Base-by-base conservation (phyloP, 306 rosid species). In the Dalbergia oliveri region DNA sequence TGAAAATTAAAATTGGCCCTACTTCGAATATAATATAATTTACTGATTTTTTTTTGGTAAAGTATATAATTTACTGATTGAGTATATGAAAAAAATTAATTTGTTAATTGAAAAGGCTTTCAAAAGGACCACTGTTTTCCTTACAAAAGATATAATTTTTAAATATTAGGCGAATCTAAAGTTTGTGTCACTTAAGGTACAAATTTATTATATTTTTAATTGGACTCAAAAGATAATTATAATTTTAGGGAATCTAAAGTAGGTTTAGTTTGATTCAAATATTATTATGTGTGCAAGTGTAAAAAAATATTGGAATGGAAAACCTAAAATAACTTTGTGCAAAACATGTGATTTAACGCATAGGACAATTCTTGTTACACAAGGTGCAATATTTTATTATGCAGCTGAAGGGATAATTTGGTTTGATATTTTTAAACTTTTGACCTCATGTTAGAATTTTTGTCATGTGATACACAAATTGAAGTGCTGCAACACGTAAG, bases 401-500 rank as follows among this genome's bases (percentile, higher is more conserved):
- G 53, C 5, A 12, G 53, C 14, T 18, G 43, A 33, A 37, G 41
- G 53, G 53, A 56, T 31, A 60, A 23, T 60, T 11, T 0, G 39
- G 47, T 13, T 13, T 9, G 12, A 43, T 61, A 34, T 15, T 61
- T 31, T 5, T 23, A 43, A 21, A 60, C 47, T 15, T 15, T 59
- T 60, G 51, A 74, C 63, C 59, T 21, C 33, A 57, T 57, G 44
- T 44, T 23, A 9, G 43, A 43, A 73, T 6, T 11, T 57, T 73
- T 57, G 41, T 73, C 67, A 41, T 14, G 47, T 47, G 47, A 15
- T n/a, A 49, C 47, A 23, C 18, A 75, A 47, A 59, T 54, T 26
- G 53, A 62, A 60, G 70, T 60, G 12, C 61, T 45, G 61, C 79
- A 45, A 61, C 79, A 45, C 18, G 45, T 7, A 26, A 14, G 79